Percentiles rank a stretch among this genome's conserved stretches.
phyloP scores from a whole-genome alignment of 768 basidiomycete species.

The Suillus discolor region DNA sequence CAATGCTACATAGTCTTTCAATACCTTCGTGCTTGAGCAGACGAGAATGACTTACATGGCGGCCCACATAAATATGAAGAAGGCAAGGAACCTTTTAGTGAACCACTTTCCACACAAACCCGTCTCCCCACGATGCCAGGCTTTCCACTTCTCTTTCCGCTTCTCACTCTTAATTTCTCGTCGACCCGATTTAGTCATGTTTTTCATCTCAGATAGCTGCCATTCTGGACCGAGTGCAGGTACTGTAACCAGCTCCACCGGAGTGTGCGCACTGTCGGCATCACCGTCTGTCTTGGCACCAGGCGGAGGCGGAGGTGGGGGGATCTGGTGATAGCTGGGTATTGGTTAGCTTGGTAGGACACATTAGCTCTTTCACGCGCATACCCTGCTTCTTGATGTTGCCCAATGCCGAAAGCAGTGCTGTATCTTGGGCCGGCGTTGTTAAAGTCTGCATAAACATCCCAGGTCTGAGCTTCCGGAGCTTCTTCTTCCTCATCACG shows the following conservation, averaged over 20 bases:
- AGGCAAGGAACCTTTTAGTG: constrained; percentile 72
- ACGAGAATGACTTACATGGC: constrained; percentile 45
- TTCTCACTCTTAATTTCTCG: constrained; percentile 60
- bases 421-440: constrained; percentile 82
- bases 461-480: constrained; percentile 56
- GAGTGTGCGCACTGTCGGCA: constrained; percentile 36
- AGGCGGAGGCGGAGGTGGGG: constrained; percentile 25
- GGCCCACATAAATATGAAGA: constrained; percentile 63
- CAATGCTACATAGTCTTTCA: constrained; percentile 46
- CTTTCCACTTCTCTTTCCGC: constrained; percentile 63
- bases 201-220: constrained; percentile 74
- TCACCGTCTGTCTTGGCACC: constrained; percentile 42
- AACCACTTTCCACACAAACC: constrained; percentile 83
- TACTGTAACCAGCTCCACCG: constrained; percentile 89
- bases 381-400: constrained; percentile 49
- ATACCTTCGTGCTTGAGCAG: constrained; percentile 9
- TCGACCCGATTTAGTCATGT: constrained; percentile 73
- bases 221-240: constrained; percentile 92
- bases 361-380: constrained; percentile 19
- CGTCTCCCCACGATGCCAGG: constrained; percentile 77
- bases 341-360: not conserved
- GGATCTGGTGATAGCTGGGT: constrained; percentile 48
- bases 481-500: constrained; percentile 65
- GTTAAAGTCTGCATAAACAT: constrained; percentile 90
- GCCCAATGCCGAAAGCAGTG: constrained; percentile 50